Percentiles rank a stretch among this genome's conserved stretches.
These are phyloP conservation scores for Termitomyces sp. DNA, from an alignment of 768 basidiomycete species.

Conservation along the genomic window DNA sequence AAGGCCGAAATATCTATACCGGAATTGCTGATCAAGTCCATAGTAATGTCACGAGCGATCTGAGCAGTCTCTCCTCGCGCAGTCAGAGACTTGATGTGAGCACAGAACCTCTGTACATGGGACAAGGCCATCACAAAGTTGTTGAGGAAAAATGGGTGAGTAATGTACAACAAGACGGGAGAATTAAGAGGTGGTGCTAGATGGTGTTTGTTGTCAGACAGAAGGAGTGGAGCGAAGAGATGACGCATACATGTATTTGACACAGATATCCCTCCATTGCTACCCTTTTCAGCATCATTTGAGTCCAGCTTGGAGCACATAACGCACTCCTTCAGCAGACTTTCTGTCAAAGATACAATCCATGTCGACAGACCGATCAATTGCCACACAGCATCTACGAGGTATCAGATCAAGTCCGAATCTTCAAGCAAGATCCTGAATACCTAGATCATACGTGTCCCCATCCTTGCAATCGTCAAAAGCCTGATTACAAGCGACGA, in stretches of 20 bases:
- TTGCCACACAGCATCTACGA: slow-evolving; percentile 67
- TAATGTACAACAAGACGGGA: slow-evolving; percentile 50
- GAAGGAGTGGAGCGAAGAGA: background rate
- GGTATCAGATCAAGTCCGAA: background rate
- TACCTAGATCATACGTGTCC: slow-evolving; percentile 61
- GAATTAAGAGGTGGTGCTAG: slow-evolving; percentile 18
- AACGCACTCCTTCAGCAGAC: slow-evolving; percentile 52
- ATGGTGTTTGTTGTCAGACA: background rate
- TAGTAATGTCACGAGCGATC: slow-evolving; percentile 55
- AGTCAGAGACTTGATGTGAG: slow-evolving; percentile 43
- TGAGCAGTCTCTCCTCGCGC: slow-evolving; percentile 58
- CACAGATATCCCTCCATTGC: background rate
- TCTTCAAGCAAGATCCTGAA: background rate
- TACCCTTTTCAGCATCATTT: background rate
- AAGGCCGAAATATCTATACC: slow-evolving; percentile 56
- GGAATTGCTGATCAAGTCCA: slow-evolving; percentile 59
- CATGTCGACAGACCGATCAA: slow-evolving; percentile 58
- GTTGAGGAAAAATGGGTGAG: slow-evolving; percentile 55
- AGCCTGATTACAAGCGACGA: slow-evolving; percentile 53
- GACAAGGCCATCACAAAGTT: slow-evolving; percentile 43
- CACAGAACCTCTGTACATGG: slow-evolving; percentile 56
- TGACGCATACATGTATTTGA: background rate
- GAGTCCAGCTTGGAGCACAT: slow-evolving; percentile 22
- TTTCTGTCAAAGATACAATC: slow-evolving; percentile 57
- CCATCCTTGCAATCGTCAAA: slow-evolving; percentile 64